Conservation (phyloP, 176 grass and related monocot genomes). For the Oryza nivara region DNA sequence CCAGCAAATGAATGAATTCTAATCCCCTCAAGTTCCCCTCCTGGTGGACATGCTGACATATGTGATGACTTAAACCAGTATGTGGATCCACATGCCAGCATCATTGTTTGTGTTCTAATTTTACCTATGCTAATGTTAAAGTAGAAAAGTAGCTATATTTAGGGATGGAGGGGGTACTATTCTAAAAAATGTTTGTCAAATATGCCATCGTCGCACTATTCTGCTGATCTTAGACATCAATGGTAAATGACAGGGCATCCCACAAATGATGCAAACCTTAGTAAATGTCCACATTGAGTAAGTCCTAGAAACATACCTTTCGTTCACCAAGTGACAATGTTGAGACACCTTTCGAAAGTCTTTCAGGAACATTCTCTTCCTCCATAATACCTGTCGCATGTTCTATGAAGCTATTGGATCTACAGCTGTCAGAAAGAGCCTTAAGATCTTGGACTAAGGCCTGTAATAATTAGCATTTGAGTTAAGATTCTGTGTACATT, state of each 20-base stretch:
- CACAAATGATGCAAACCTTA: slow-evolving; percentile 23
- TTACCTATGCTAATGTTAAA: neutral
- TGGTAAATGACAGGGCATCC: neutral
- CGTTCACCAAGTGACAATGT: slow-evolving; percentile 68
- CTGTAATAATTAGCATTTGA: slow-evolving; percentile 51
- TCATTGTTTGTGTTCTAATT: neutral
- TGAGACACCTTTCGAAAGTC: slow-evolving; percentile 84
- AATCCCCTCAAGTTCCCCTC: neutral
- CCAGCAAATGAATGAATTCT: neutral
- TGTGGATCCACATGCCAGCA: neutral
- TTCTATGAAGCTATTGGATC: slow-evolving; percentile 92
- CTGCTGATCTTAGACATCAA: slow-evolving; percentile 3
- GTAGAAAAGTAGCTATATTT: no score
- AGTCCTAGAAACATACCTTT: slow-evolving; percentile 46
- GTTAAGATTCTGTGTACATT: slow-evolving; percentile 31
- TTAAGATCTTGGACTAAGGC: slow-evolving; percentile 73
- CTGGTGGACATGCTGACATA: neutral
- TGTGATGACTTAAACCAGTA: neutral
- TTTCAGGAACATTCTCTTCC: slow-evolving; percentile 85
- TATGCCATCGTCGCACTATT: neutral
- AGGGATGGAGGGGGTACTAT: no score
- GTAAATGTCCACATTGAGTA: neutral
- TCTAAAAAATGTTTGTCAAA: neutral
- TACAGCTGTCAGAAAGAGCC: slow-evolving; percentile 78
- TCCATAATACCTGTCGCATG: slow-evolving; percentile 91